Base-by-base conservation (phyloP, 2,329 filamentous ascomycete species). In the Fonsecaea monophora region DNA sequence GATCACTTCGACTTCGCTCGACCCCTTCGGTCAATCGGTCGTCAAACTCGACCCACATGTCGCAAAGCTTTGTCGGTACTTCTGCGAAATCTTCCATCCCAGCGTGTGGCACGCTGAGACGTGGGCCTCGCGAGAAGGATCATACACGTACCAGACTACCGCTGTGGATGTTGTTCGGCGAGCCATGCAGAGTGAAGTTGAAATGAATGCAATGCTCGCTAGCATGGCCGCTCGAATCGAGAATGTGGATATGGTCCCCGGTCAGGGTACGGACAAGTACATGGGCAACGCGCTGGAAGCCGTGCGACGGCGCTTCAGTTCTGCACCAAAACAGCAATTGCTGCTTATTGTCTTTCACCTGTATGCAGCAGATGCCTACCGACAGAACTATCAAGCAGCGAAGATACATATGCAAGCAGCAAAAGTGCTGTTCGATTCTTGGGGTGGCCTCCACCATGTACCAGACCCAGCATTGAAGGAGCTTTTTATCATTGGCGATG, bases 161-260 rank as follows among this genome's bases (percentile, higher is more conserved):
- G 63, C 68, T 1, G 32, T 58, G 30, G 64, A 63, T 21, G 64
- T 68, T n/a, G 59, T 70, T 12, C 60, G 56, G 54, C 63, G 68
- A 8, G 68, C 68, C 40, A 70, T 70, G 68, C 66, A 69, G 42
- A 70, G 64, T 32, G 70, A 71, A 45, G 68, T 71, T 7, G 70
- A 71, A 53, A 71, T 71, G 70, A 70, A 70, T 53, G 70, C 70
- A 5, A 69, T 71, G 59, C 57, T 71, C 30, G 70, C 70, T 32
- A 68, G 68, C 63, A 71, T 71, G 70, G 66, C 70, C 12, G 64
- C 70, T n/a, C 55, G 70, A 56, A 60, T 66, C 7, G 66, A 71
- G 53, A 68, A 70, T 48, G 70, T 71, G 35, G 70, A 71, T 42
- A 12, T 48, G 13, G 45, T 67, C 10, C 66, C 68, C 8, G 64